Percentiles rank a stretch among this genome's conserved stretches.
Conservation (phyloP, 2,329 filamentous ascomycete genomes). For the Apiospora saccharicola region DNA sequence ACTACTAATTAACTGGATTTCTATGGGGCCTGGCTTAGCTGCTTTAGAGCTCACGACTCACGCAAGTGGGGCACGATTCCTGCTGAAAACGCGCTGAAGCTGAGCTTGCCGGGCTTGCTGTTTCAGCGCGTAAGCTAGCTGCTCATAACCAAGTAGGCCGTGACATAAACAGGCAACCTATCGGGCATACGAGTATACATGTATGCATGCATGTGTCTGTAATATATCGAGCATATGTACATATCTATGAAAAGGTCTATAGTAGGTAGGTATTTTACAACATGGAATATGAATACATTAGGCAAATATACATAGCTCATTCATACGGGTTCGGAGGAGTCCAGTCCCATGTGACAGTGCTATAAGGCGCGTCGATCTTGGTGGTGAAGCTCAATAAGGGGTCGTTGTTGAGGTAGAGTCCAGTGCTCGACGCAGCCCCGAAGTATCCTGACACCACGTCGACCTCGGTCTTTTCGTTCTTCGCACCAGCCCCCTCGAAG, state of each 20-base stretch:
- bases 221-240: background rate
- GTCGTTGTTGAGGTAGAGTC: constrained; percentile 56
- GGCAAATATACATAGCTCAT: background rate
- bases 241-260: background rate
- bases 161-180: too few species aligned
- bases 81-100: background rate
- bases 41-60: background rate
- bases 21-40: background rate
- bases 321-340: background rate
- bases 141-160: too few species aligned
- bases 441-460: constrained; percentile 55
- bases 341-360: background rate
- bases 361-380: constrained; percentile 39
- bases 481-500: background rate
- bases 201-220: too few species aligned
- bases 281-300: background rate
- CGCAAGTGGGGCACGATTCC: background rate
- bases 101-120: background rate
- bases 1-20: background rate
- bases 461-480: constrained; percentile 31
- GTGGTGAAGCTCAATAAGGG: constrained; percentile 34
- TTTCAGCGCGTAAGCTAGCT: background rate
- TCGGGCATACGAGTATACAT: too few species aligned
- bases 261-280: background rate
- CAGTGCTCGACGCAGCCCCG: constrained; percentile 68